These are phyloP conservation scores for Psilocybe azurescens DNA, from an alignment of 768 basidiomycete genomes.

Conservation along the genomic window DNA sequence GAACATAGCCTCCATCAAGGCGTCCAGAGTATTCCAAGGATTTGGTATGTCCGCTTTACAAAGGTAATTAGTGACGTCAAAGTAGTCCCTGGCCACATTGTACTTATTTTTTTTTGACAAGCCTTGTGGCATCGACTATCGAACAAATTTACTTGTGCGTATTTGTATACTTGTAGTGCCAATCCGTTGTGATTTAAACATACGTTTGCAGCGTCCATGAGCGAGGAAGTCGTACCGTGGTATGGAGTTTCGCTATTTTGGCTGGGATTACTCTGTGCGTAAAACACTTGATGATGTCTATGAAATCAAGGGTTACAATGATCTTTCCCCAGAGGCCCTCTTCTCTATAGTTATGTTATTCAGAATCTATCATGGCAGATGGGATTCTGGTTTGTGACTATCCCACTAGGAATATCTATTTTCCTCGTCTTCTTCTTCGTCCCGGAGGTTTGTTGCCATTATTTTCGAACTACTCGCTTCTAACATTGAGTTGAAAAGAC, in stretches of 20 bases:
- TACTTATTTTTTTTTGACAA: constrained; percentile 16
- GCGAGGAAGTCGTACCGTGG: constrained; percentile 45
- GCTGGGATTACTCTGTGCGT: constrained; percentile 46
- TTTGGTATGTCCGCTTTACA: constrained; percentile 50
- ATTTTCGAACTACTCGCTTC: neutral
- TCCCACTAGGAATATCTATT: constrained; percentile 42
- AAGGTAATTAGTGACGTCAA: constrained; percentile 32
- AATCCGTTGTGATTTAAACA: neutral
- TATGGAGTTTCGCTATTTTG: constrained; percentile 52
- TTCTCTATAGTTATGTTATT: constrained; percentile 53
- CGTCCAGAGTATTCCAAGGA: constrained; percentile 50
- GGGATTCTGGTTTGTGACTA: constrained; percentile 54
- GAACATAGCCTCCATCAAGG: constrained; percentile 44
- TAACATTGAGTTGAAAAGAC: constrained; percentile 30
- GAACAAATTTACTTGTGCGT: constrained; percentile 47
- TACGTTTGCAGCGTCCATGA: constrained; percentile 40
- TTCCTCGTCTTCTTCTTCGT: constrained; percentile 48
- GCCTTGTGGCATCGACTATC: constrained; percentile 46
- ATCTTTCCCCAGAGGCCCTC: constrained; percentile 35
- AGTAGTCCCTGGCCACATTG: neutral
- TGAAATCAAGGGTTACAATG: neutral
- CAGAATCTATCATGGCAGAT: constrained; percentile 47
- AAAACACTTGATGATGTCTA: neutral
- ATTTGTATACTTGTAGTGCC: neutral
- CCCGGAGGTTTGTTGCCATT: constrained; percentile 39